Base-by-base conservation (phyloP, 75 land plant genomes). In the Larix kaempferi region DNA sequence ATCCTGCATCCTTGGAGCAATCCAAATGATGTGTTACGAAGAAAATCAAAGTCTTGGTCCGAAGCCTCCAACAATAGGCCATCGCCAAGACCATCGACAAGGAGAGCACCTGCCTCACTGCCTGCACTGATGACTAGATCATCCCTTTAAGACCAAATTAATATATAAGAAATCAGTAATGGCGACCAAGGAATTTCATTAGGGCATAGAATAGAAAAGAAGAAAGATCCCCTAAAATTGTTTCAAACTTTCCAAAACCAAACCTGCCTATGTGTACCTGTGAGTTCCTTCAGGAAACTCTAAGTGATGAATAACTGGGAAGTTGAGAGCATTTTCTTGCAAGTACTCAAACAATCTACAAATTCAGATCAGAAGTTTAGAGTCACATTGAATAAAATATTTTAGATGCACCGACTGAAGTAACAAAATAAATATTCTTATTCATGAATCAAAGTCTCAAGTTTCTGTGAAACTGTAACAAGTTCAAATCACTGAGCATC, bases 1-100 rank as follows among this genome's bases (percentile, higher is more conserved):
- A 97, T 97, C 71, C 99, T 91, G 84, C 99, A 97, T 33, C 99
- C 99, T 83, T 97, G 99, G 59, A 97, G 92, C 82, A 97, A 82
- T 76, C 96, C 96, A 79, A 97, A 97, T n/a, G 99, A 93, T 15
- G 99, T 97, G 60, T 88, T 83, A 73, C 98, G 88, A 13, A 97
- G 87, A 74, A 97, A 97, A 57, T 97, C 98, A 60, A 94, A 89
- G 75, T 97, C 98, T 59, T 94, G 91, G 39, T 87, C 94, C 14
- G 86, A 75, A 72, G 98, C 99, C 79, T 97, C 99, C 66, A 97
- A 79, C 57, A 97, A 72, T 11, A 97, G 26, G 59, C 99, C 99
- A 81, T 97, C 99, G 57, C 99, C 99, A 58, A 97, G 88, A 35
- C 99, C 99, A 83, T 97, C 99, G 15, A 97, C 99, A 17, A 97